phyloP scores from a whole-genome alignment of 257 asterid species.

The Przewalskia tangutica region DNA sequence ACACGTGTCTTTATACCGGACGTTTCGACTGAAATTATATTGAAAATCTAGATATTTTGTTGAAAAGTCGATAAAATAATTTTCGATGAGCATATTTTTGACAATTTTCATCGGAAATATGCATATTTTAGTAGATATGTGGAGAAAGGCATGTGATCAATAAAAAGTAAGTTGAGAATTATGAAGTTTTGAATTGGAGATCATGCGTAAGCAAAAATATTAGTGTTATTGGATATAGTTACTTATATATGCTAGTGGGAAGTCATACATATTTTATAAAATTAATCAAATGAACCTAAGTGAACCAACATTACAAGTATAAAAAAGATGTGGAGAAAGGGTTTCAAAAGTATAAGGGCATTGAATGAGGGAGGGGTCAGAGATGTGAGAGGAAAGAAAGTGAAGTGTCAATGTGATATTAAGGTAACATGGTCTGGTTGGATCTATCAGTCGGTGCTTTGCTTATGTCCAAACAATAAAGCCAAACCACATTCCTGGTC shows the following conservation, averaged over 20 bases:
- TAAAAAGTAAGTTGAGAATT: no score
- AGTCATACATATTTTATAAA: neutral
- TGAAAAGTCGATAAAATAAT: no score
- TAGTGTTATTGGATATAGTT: no score
- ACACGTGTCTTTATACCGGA: no score
- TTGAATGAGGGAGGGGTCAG: constrained; percentile 24
- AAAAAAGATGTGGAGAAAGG: neutral
- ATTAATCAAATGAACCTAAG: neutral
- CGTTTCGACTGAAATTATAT: no score
- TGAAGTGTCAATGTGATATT: constrained; percentile 25
- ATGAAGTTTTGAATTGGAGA: no score
- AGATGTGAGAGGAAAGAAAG: constrained; percentile 21
- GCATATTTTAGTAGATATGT: neutral
- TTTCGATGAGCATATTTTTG: no score
- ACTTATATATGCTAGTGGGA: no score
- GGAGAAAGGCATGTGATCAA: neutral
- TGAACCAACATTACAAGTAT: neutral
- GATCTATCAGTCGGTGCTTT: constrained; percentile 18
- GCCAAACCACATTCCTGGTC: constrained; percentile 15
- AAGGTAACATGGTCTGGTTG: constrained; percentile 13
- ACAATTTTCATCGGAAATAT: no score
- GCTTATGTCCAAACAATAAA: constrained; percentile 18
- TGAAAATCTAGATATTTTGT: no score
- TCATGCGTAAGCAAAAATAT: no score
- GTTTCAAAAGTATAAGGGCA: neutral